Evolutionary conservation across 2,329 filamentous ascomycete genomes (phyloP).

Genomic region (Aspergillus brunneoviolaceus): DNA sequence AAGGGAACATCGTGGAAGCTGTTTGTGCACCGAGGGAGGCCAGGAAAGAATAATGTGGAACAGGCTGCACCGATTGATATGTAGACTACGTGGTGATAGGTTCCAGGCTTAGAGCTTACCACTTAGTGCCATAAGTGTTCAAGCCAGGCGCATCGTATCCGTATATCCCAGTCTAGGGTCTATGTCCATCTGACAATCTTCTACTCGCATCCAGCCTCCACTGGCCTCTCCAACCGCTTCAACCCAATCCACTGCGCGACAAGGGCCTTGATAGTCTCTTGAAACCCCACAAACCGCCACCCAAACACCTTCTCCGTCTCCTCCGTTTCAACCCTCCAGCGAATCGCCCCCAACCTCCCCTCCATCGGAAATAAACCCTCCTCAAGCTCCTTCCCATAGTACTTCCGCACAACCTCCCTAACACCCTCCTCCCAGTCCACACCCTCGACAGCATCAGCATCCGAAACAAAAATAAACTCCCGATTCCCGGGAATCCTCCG

Average conservation of each 20-base stretch:
- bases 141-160: too few species aligned
- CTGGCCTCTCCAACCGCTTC: background rate
- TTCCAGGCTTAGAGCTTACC: too few species aligned
- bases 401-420: background rate
- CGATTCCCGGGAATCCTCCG: background rate
- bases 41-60: too few species aligned
- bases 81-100: too few species aligned
- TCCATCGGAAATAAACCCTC: background rate
- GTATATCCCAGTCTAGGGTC: too few species aligned
- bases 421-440: background rate
- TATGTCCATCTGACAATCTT: too few species aligned
- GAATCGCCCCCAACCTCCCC: background rate
- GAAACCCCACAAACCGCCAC: background rate
- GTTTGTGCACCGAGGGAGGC: background rate
- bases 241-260: background rate
- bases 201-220: too few species aligned
- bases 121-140: too few species aligned
- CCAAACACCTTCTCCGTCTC: background rate
- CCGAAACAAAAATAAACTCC: background rate
- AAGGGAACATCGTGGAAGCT: constrained; percentile 6
- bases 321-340: background rate
- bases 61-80: too few species aligned
- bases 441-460: background rate
- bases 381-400: background rate
- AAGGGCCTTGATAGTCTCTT: background rate